phyloP scores from a whole-genome alignment of 768 basidiomycete species.

The Lactarius akahatsu region DNA sequence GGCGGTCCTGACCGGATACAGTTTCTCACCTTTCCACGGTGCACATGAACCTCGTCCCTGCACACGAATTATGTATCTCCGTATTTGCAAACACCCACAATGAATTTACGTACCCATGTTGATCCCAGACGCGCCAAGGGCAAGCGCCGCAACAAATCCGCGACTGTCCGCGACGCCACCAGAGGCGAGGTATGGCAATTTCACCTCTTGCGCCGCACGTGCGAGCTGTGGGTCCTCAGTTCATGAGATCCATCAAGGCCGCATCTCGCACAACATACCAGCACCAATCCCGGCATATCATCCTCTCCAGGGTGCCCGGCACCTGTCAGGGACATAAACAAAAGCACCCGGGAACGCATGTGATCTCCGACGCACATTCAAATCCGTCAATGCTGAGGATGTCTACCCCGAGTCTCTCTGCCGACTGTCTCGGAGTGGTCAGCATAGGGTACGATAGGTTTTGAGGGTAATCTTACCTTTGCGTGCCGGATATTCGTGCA shows the following conservation, averaged over 20 bases:
- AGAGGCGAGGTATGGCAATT: conserved; percentile 84
- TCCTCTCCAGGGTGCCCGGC: conserved; percentile 96
- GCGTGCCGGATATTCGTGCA: conserved; percentile 87
- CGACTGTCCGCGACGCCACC: conserved; percentile 88
- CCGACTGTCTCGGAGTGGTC: conserved; percentile 40
- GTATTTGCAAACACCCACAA: background rate
- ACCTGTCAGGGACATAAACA: conserved; percentile 44
- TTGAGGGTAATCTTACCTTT: conserved; percentile 47
- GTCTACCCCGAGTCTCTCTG: conserved; percentile 80
- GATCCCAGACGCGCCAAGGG: conserved; percentile 81
- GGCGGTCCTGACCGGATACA: background rate
- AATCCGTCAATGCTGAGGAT: conserved; percentile 87
- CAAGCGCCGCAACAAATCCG: conserved; percentile 77
- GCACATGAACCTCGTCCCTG: conserved; percentile 86
- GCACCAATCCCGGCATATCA: conserved; percentile 82
- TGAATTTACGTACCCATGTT: conserved; percentile 62
- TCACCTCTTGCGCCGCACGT: conserved; percentile 79
- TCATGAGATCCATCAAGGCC: background rate
- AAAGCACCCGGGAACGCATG: background rate
- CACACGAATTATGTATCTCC: background rate
- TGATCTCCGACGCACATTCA: conserved; percentile 58
- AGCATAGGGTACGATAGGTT: background rate
- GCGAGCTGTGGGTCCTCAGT: conserved; percentile 58
- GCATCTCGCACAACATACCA: conserved; percentile 46
- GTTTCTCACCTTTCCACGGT: conserved; percentile 69